These are phyloP conservation scores for Aspergillus olivimuriae DNA, from an alignment of 495 filamentous ascomycete species.

Conservation along the genomic window DNA sequence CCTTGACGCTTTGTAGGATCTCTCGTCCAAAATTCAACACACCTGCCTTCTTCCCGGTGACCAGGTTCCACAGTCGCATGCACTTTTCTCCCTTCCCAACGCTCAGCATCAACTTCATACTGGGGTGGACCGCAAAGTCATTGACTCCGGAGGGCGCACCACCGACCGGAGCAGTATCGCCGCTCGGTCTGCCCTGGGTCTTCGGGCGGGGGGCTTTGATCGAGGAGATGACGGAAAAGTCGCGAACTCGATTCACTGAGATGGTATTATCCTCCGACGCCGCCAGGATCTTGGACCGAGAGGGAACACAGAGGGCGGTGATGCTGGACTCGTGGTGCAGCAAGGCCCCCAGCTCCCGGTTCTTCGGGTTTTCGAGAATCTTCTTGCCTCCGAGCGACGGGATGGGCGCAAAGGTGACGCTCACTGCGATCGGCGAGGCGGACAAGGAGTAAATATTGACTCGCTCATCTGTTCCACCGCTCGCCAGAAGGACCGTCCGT, in stretches of 20 bases:
- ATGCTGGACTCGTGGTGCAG: constrained; percentile 79
- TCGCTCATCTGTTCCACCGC: constrained; percentile 82
- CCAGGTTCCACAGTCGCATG: constrained; percentile 94
- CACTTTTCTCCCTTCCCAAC: constrained; percentile 82
- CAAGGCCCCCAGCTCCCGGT: constrained; percentile 80
- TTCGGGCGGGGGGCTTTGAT: constrained; percentile 89
- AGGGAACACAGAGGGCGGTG: constrained; percentile 75
- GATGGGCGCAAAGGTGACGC: constrained; percentile 39
- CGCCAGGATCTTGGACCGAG: constrained; percentile 77
- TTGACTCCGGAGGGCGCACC: constrained; percentile 86
- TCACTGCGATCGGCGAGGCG: constrained; percentile 50
- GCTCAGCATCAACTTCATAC: constrained; percentile 90
- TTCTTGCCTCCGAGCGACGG: constrained; percentile 60
- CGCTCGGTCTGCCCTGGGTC: constrained; percentile 72
- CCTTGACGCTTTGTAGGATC: constrained; percentile 62
- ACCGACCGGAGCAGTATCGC: constrained; percentile 82
- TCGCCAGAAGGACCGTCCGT: constrained; percentile 79
- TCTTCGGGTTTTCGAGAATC: constrained; percentile 73
- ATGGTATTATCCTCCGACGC: constrained; percentile 83
- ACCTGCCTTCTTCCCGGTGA: constrained; percentile 91
- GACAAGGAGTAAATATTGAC: constrained; percentile 93
- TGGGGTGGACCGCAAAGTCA: constrained; percentile 91
- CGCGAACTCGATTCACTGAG: constrained; percentile 74
- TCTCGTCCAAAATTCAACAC: constrained; percentile 76
- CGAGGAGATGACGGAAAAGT: constrained; percentile 84